phyloP scores from a whole-genome alignment of 148 eudicot genomes.

The Rhododendron griersonianum region DNA sequence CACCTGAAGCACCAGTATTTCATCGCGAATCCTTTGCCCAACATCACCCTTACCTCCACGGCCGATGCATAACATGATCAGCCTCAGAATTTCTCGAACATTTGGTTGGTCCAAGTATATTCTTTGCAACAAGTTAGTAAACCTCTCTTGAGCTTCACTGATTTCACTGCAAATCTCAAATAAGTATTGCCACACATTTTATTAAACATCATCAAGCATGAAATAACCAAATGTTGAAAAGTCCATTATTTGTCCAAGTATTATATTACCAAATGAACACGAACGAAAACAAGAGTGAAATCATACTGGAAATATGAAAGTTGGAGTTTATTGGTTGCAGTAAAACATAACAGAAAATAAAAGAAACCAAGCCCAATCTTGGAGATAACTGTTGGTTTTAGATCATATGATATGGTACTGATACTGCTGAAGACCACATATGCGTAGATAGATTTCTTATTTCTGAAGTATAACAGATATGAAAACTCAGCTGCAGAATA shows the following conservation, averaged over 20 bases:
- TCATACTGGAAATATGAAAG: background rate
- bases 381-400: background rate
- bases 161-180: background rate
- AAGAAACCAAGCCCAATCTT: background rate
- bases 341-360: background rate
- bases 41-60: conserved; percentile 13
- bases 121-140: conserved; percentile 10
- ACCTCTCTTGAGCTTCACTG: conserved; percentile 13
- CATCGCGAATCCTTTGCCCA: conserved; percentile 15
- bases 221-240: background rate
- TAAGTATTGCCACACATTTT: background rate
- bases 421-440: background rate
- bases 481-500: background rate
- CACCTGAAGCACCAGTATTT: conserved; percentile 12
- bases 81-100: conserved; percentile 11
- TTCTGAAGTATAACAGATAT: background rate
- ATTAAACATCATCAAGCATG: background rate
- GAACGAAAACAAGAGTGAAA: background rate
- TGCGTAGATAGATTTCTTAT: background rate
- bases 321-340: background rate
- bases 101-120: conserved; percentile 2
- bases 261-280: background rate
- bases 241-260: background rate
- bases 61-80: conserved; percentile 8
- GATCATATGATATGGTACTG: background rate